These are phyloP conservation scores for Dothidotthia symphoricarpi DNA, from an alignment of 2,329 filamentous ascomycete genomes.

Conservation along the genomic window DNA sequence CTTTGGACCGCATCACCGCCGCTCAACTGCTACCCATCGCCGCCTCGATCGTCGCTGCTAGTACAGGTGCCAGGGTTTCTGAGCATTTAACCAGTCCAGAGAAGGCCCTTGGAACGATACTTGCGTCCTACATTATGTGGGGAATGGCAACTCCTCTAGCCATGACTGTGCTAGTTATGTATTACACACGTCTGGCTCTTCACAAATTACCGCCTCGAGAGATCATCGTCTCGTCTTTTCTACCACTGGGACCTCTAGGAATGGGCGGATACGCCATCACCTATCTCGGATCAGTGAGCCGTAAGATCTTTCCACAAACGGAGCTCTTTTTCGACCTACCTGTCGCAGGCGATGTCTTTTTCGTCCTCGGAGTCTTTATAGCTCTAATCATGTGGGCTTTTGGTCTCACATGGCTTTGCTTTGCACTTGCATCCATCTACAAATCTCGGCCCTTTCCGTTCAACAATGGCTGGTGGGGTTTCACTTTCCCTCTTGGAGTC, in stretches of 20 bases:
- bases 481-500: slow-evolving; percentile 60
- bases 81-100: slow-evolving; percentile 55
- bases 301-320: slow-evolving; percentile 43
- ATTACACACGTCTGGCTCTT: slow-evolving; percentile 66
- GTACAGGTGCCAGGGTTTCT: slow-evolving; percentile 63
- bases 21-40: slow-evolving; percentile 66
- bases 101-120: slow-evolving; percentile 60
- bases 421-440: slow-evolving; percentile 52
- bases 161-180: slow-evolving; percentile 63
- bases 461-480: slow-evolving; percentile 64
- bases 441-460: slow-evolving; percentile 53
- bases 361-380: slow-evolving; percentile 56
- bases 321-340: slow-evolving; percentile 39
- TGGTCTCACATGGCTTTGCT: slow-evolving; percentile 55
- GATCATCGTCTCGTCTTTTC: slow-evolving; percentile 65
- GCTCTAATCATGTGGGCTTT: slow-evolving; percentile 59
- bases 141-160: slow-evolving; percentile 63
- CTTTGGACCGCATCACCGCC: slow-evolving; percentile 56
- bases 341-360: slow-evolving; percentile 52
- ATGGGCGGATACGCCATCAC: slow-evolving; percentile 64
- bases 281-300: slow-evolving; percentile 48
- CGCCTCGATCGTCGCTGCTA: slow-evolving; percentile 63
- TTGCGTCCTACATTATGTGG: slow-evolving; percentile 68
- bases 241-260: slow-evolving; percentile 66
- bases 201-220: slow-evolving; percentile 66